Percentiles rank a stretch among this genome's conserved stretches.
These are phyloP conservation scores for Lipomyces yamanashiensis DNA, from an alignment of 805 yeast genomes.

Conservation along the genomic window DNA sequence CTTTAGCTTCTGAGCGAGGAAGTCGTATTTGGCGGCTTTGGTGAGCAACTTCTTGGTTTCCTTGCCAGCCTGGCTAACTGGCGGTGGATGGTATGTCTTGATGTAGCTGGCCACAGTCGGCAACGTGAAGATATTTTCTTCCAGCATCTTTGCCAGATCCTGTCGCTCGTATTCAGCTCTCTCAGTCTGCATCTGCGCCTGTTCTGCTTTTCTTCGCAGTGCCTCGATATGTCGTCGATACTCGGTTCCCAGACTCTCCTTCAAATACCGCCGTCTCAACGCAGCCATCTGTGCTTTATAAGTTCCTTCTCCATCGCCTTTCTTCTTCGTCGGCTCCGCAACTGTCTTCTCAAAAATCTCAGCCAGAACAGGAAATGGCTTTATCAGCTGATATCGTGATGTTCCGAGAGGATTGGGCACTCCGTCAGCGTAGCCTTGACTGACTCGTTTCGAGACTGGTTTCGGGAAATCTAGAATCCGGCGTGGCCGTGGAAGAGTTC, in stretches of 20 bases:
- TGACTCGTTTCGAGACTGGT: not conserved
- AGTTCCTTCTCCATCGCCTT: not conserved
- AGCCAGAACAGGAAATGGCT: constrained; percentile 21
- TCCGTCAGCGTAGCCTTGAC: constrained; percentile 26
- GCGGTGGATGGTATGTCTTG: constrained; percentile 19
- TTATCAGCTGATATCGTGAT: constrained; percentile 7
- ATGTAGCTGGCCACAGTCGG: constrained; percentile 24
- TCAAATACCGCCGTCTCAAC: constrained; percentile 18
- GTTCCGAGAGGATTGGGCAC: constrained; percentile 18
- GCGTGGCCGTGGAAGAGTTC: constrained; percentile 21
- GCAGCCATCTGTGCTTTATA: constrained; percentile 7
- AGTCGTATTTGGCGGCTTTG: constrained; percentile 1
- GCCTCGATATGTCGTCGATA: constrained; percentile 7
- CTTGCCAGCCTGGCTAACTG: not conserved
- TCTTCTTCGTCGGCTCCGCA: constrained; percentile 15
- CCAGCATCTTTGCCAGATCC: constrained; percentile 6
- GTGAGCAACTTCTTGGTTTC: constrained; percentile 7
- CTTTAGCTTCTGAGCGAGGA: not conserved
- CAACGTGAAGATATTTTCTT: constrained; percentile 20
- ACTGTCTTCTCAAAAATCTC: constrained; percentile 11
- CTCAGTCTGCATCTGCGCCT: constrained; percentile 7
- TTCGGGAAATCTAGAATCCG: constrained; percentile 16
- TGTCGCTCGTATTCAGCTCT: constrained; percentile 10
- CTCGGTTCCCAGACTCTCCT: constrained; percentile 9
- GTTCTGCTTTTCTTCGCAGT: not conserved